Conservation (phyloP, 192 early-diverging fungal species). For the Backusella sp. region DNA sequence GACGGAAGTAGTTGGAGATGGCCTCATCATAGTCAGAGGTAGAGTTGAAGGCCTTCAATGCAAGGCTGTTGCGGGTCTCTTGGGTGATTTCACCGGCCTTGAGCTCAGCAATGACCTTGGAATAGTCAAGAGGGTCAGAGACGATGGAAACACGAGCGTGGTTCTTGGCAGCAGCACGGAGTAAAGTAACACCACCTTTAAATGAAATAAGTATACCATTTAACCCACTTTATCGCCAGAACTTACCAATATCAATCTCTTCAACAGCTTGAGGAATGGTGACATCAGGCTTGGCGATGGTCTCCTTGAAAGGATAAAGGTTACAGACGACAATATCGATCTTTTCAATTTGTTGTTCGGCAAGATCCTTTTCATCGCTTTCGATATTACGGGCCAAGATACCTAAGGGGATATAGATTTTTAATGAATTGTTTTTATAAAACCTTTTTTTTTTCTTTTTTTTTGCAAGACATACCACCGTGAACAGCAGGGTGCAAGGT, state of each 20-base stretch:
- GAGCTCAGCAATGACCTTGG: slow-evolving; percentile 74
- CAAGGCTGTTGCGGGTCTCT: slow-evolving; percentile 72
- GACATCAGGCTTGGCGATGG: slow-evolving; percentile 83
- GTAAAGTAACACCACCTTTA: slow-evolving; percentile 90
- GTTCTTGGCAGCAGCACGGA: slow-evolving; percentile 99
- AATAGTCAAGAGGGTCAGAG: slow-evolving; percentile 92
- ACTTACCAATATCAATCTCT: slow-evolving; percentile 93
- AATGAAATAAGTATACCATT: neutral
- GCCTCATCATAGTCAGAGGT: slow-evolving; percentile 96
- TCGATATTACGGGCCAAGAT: slow-evolving; percentile 89
- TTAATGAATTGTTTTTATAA: too few species aligned
- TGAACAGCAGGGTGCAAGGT: slow-evolving; percentile 98
- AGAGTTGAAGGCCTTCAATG: slow-evolving; percentile 94
- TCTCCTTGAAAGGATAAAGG: slow-evolving; percentile 97
- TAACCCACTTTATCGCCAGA: neutral
- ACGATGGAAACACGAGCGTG: slow-evolving; percentile 92
- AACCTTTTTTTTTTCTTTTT: too few species aligned
- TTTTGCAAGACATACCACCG: slow-evolving; percentile 57
- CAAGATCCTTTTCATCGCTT: slow-evolving; percentile 85
- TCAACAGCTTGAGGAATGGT: slow-evolving; percentile 95
- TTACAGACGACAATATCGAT: slow-evolving; percentile 98
- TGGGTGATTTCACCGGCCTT: slow-evolving; percentile 63
- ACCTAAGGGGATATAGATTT: slow-evolving; percentile 25
- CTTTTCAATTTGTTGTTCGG: slow-evolving; percentile 83
- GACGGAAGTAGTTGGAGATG: slow-evolving; percentile 93